Evolutionary conservation across 768 basidiomycete genomes (phyloP).

Genomic region (Panaeolus cyanescens): DNA sequence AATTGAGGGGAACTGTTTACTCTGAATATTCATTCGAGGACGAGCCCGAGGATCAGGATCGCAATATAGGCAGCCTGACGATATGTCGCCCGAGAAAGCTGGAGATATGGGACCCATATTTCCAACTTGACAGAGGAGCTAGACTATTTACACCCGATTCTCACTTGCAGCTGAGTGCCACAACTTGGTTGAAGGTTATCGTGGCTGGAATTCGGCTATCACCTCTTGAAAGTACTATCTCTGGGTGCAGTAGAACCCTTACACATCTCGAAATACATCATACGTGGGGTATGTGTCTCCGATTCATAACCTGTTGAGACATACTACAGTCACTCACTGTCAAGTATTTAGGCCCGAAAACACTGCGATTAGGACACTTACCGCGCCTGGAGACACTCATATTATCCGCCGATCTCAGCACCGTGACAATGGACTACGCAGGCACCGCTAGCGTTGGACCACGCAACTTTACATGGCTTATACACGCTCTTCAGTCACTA

Average conservation of each 20-base stretch:
- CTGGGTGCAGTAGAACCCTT: neutral
- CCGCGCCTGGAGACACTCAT: neutral
- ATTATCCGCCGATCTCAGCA: neutral
- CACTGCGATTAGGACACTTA: neutral
- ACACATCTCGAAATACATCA: neutral
- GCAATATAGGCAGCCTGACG: neutral
- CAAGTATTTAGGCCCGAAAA: neutral
- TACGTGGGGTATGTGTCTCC: neutral
- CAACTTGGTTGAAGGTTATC: neutral
- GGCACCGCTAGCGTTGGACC: neutral
- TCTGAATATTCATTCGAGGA: no score
- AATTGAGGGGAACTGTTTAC: neutral
- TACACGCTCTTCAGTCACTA: neutral
- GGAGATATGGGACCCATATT: neutral
- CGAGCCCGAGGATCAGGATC: no score
- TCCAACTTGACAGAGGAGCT: neutral
- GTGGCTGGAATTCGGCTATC: neutral
- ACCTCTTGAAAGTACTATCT: neutral
- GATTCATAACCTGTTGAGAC: neutral
- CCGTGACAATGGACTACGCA: neutral
- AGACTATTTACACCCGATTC: neutral
- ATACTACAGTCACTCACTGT: neutral
- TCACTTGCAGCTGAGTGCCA: neutral
- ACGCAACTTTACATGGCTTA: neutral
- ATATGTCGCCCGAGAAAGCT: neutral